A percentile compares a stretch with the other conserved stretches of the same genome.
These are phyloP conservation scores for Xylaria sp. DNA, from an alignment of 2,329 filamentous ascomycete species.

Conservation along the genomic window DNA sequence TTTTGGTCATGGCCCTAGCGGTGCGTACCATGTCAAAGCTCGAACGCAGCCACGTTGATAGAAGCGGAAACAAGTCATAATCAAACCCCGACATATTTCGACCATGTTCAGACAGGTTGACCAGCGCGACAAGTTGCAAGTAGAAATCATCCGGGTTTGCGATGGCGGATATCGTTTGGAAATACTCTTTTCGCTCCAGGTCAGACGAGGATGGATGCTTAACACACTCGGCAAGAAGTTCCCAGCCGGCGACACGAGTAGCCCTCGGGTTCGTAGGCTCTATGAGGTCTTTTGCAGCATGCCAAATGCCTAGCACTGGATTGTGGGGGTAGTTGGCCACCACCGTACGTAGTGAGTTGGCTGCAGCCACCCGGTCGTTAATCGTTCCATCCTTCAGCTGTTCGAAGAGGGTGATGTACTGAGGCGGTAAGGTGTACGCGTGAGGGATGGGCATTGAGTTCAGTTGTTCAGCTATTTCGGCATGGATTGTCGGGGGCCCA, in stretches of 20 bases:
- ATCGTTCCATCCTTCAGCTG: slow-evolving; percentile 64
- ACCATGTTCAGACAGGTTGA: slow-evolving; percentile 70
- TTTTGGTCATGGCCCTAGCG: slow-evolving; percentile 64
- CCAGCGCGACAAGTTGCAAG: slow-evolving; percentile 71
- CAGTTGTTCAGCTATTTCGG: slow-evolving; percentile 59
- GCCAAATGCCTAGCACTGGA: slow-evolving; percentile 72
- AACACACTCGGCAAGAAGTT: slow-evolving; percentile 72
- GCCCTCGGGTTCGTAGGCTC: slow-evolving; percentile 64
- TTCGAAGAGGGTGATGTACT: slow-evolving; percentile 66
- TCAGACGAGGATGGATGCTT: slow-evolving; percentile 72
- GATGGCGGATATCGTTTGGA: slow-evolving; percentile 68
- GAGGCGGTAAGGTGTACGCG: slow-evolving; percentile 60
- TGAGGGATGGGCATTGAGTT: slow-evolving; percentile 56
- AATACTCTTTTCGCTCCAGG: slow-evolving; percentile 73
- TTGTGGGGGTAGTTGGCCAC: slow-evolving; percentile 69
- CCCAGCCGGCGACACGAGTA: slow-evolving; percentile 71
- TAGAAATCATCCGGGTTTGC: slow-evolving; percentile 72
- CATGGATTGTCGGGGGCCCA: slow-evolving; percentile 48
- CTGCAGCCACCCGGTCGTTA: slow-evolving; percentile 67
- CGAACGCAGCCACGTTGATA: slow-evolving; percentile 69
- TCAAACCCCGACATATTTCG: slow-evolving; percentile 74
- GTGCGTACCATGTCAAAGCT: slow-evolving; percentile 64
- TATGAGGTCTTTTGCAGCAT: slow-evolving; percentile 73
- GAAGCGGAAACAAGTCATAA: slow-evolving; percentile 71
- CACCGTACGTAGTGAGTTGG: slow-evolving; percentile 65